Base-by-base conservation (phyloP, 164 flowering plant species). In the Houttuynia cordata region DNA sequence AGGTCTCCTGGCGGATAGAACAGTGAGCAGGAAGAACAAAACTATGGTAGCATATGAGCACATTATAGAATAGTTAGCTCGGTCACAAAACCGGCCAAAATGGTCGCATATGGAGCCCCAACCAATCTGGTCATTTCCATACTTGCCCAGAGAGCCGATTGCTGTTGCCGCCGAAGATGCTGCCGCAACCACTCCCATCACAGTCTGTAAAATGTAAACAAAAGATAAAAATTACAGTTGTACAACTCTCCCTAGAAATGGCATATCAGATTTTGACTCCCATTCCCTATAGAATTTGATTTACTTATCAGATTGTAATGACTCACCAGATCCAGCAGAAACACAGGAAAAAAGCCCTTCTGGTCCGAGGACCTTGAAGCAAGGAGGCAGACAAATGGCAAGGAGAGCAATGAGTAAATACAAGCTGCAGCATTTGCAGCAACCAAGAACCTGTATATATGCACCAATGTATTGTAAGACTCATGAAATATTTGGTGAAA, bases 151-250 rank as follows among this genome's bases (percentile, higher is more conserved):
- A n/a, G 59, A 79, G 0, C 82, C 86, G 14, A 77, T 60, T 4
- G 87, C 83, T 0, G 79, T 70, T 18, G 82, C 84, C 0, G 87
- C 89, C 0, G 86, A 74, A 41, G 79, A 71, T 54, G 79, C 85
- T 7, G 82, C 68, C 19, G 76, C 58, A 51, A 67, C 47, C 71
- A 83, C 21, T 57, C 72, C 60, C 83, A 70, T 60, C 58, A 77
- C 64, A 22, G 74, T 71, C 95, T 87, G 81, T 42, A 40, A n/a
- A 3, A 24, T 59, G 9, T 24, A 13, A n/a, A n/a, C n/a, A 41
- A 21, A 10, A 40, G 15, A 20, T 7, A 19, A 22, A 18, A 14
- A 14, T 3, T 1, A 22, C 22, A 12, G 1, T 13, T 14, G 37
- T 58, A 14, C 9, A 37, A 34, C 20, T n/a, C 21, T n/a, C 60